These are phyloP conservation scores for Colletotrichum tropicale DNA, from an alignment of 2,329 filamentous ascomycete genomes.

Conservation along the genomic window DNA sequence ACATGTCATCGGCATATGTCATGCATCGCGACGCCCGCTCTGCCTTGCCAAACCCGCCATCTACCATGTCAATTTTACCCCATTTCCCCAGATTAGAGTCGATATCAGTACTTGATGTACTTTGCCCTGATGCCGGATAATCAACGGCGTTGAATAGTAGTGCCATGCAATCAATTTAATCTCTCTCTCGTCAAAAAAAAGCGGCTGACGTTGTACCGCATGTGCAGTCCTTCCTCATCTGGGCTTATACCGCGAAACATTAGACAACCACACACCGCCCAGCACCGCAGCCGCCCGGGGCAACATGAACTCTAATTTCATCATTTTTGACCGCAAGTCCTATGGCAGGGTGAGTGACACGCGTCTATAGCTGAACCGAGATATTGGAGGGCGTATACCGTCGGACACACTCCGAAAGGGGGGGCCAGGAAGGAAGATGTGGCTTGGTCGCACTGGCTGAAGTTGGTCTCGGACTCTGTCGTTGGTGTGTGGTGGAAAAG, in stretches of 20 bases:
- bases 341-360: not conserved
- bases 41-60: not conserved
- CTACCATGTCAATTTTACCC: not conserved
- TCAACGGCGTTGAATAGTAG: not conserved
- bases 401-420: not conserved
- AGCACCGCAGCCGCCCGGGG: not conserved
- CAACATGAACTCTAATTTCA: not conserved
- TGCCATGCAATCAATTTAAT: not conserved
- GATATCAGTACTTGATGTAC: not conserved
- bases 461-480: not conserved
- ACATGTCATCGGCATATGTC: constrained; percentile 12
- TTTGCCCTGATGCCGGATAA: not conserved
- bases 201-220: not conserved
- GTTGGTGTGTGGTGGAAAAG: not conserved
- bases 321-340: not conserved
- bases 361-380: not conserved
- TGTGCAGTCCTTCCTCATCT: not conserved
- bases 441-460: not conserved
- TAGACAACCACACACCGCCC: not conserved
- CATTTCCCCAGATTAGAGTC: not conserved
- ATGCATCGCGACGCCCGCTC: constrained; percentile 16
- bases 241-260: not conserved
- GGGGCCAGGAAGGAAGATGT: not conserved
- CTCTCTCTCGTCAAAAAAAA: not conserved
- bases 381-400: not conserved